Evolutionary conservation across 345 rosid genomes (phyloP), one percentile per base, ranked within the genome.

Genomic region (Excoecaria cochinchinensis): DNA sequence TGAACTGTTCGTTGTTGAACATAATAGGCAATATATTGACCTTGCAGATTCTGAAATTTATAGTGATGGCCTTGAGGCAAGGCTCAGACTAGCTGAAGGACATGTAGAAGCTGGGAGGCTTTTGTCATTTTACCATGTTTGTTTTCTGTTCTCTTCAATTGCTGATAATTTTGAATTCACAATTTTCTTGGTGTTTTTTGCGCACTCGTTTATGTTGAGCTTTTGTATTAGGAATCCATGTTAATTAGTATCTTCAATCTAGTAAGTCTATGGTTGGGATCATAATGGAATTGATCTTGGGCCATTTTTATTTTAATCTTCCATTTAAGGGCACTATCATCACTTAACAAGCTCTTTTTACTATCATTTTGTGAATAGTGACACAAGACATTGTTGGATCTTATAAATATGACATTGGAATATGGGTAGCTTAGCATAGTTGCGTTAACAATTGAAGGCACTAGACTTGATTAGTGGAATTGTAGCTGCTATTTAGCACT

Each of bases 101-200:
- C 97, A 95, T 82, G 82, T 93, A 75, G 99, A 95, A 84, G 97
- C 97, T 13, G 98, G 97, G 79, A 93, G 95, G 80, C 86, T 91
- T 78, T 80, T 93, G 86, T 86, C 93, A 60, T 84, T 86, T 80
- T 95, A 93, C 79, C 99, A 95, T 97, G 98, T 91, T 70, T 74
- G 71, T 79, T 77, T 59, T 59, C 38, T 59, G 16, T 52, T 58
- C 65, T 38, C 42, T 69, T 42, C 11, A 25, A 14, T 67, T 39
- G 58, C 21, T 47, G 53, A 39, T 73, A 47, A 59, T 71, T 74
- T 68, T 76, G 61, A 59, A 36, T 7, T 14, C 71, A 19, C 39
- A 19, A 31, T 31, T 0, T 31, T 31, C 31, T 31, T 31, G 31
- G 10, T 67, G 10, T 47, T 48, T 67, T 48, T 1, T 48, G 56